Conservation (phyloP, 495 filamentous ascomycete species). For the Recurvomyces mirabilis region DNA sequence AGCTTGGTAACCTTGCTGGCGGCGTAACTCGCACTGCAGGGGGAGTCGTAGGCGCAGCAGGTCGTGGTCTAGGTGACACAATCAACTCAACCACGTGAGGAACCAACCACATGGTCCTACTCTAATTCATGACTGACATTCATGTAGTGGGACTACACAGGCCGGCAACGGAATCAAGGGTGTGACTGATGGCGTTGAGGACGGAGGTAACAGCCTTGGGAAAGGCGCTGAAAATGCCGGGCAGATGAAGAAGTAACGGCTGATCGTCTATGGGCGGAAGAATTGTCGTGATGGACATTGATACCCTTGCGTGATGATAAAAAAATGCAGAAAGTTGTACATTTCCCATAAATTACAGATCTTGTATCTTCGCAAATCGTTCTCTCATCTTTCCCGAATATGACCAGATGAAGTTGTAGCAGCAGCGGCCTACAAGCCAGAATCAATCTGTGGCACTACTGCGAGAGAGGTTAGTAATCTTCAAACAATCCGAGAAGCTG, state of each 20-base stretch:
- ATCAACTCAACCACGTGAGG: no score
- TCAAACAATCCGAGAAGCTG: background rate
- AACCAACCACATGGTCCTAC: no score
- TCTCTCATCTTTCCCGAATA: no score
- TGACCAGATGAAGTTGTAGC: no score
- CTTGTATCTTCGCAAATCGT: no score
- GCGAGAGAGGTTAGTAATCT: background rate
- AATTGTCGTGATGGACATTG: no score
- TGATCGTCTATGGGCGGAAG: no score
- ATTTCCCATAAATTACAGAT: no score
- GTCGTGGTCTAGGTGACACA: conserved; percentile 14
- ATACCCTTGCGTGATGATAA: no score
- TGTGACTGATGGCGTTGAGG: conserved; percentile 15
- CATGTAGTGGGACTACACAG: conserved; percentile 17
- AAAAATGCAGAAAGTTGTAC: no score
- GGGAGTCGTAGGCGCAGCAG: conserved; percentile 10
- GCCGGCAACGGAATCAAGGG: conserved; percentile 16
- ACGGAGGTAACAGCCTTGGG: conserved; percentile 5
- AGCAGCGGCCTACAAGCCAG: conserved; percentile 8
- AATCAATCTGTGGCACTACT: conserved; percentile 18
- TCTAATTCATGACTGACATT: no score
- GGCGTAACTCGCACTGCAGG: conserved; percentile 14
- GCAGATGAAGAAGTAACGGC: conserved; percentile 18
- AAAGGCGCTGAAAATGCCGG: conserved; percentile 20
- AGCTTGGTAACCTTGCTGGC: conserved; percentile 17